Evolutionary conservation across 306 rosid genomes (phyloP).

Genomic region (Quercus mongolica): DNA sequence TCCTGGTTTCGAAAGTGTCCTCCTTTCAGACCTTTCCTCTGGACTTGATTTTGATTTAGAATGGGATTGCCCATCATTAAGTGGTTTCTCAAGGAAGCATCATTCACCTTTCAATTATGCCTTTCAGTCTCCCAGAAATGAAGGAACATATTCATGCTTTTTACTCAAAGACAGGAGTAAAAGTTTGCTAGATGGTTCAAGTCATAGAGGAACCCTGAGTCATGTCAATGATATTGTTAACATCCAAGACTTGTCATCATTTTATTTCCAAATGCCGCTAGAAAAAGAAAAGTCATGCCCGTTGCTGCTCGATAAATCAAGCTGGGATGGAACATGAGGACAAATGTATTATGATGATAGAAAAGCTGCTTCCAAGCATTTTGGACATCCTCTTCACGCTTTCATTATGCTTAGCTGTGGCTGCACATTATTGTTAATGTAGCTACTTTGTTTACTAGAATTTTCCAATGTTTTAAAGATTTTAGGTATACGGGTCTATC

Average conservation of each 20-base stretch:
- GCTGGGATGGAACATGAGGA: not conserved
- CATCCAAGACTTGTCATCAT: constrained; percentile 27
- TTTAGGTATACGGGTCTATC: not conserved
- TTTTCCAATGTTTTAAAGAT: not conserved
- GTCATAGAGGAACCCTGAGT: constrained; percentile 26
- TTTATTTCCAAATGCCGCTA: constrained; percentile 29
- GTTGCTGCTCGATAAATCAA: constrained; percentile 26
- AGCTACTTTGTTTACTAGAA: not conserved
- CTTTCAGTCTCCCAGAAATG: constrained; percentile 31
- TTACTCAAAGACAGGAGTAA: constrained; percentile 18
- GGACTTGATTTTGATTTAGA: constrained; percentile 31
- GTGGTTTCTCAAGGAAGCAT: constrained; percentile 27
- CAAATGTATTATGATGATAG: not conserved
- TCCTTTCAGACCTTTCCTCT: constrained; percentile 31
- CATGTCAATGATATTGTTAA: constrained; percentile 29
- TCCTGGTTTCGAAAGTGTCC: constrained; percentile 34
- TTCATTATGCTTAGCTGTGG: too few relatives aligned
- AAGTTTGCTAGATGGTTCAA: constrained; percentile 21
- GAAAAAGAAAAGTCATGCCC: constrained; percentile 31
- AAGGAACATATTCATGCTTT: constrained; percentile 25
- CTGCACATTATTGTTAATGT: not conserved
- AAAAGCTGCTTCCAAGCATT: not conserved
- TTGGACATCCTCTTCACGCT: not conserved
- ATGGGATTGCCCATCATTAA: constrained; percentile 25
- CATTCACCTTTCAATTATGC: constrained; percentile 24